Percentiles rank a stretch among this genome's conserved stretches.
Conservation (phyloP, 108 stramenopile species). For the Pelagomonas calceolata region DNA sequence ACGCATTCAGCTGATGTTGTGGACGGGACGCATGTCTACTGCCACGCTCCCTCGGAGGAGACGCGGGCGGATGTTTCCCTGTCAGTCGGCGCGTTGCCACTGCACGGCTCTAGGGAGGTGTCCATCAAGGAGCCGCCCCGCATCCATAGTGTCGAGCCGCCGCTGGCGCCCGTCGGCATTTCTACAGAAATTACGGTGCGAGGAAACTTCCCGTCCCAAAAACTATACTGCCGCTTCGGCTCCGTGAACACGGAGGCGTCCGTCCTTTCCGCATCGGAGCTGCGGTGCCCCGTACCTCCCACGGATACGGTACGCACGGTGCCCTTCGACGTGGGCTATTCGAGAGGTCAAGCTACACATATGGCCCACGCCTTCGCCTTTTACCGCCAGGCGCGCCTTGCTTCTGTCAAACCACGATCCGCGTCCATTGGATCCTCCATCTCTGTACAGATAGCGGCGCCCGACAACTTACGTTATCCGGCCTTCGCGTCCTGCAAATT, state of each 20-base stretch:
- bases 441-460: too few species aligned
- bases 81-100: too few species aligned
- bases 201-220: constrained; percentile 7
- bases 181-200: constrained; percentile 12
- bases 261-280: constrained; percentile 8
- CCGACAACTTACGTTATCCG: too few species aligned
- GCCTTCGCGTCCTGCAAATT: constrained; percentile 19
- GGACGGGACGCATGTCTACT: too few species aligned
- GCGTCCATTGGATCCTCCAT: too few species aligned
- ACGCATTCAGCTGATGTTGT: too few species aligned
- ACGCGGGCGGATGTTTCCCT: too few species aligned
- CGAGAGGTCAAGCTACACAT: background rate
- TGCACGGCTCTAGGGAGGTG: too few species aligned
- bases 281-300: constrained; percentile 20
- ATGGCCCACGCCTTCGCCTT: background rate
- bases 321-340: background rate
- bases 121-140: background rate
- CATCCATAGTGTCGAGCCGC: background rate
- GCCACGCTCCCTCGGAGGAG: too few species aligned
- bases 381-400: background rate
- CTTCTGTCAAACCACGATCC: too few species aligned
- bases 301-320: background rate
- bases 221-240: constrained; percentile 16
- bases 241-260: background rate
- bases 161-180: background rate